Evolutionary conservation across 805 yeast species (phyloP).

Genomic region (Yarrowia sp.): DNA sequence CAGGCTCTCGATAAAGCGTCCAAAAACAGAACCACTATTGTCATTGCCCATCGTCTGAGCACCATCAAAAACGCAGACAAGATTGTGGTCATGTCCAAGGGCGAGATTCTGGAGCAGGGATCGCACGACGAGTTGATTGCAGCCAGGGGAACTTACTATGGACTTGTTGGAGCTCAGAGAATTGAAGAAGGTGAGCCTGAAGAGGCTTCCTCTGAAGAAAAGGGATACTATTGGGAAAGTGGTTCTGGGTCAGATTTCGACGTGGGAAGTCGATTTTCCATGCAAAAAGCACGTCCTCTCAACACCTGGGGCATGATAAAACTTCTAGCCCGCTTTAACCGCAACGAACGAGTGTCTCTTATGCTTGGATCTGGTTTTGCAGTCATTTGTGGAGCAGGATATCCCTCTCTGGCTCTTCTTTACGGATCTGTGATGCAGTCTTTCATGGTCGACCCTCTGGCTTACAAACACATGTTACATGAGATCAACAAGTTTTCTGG

Average conservation of each 20-base stretch:
- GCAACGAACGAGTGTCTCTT: constrained; percentile 32
- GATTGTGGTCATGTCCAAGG: constrained; percentile 49
- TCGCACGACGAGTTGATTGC: constrained; percentile 40
- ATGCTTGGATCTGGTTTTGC: constrained; percentile 34
- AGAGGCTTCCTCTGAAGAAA: background rate
- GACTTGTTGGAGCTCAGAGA: constrained; percentile 40
- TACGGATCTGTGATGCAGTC: constrained; percentile 39
- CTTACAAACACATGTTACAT: constrained; percentile 38
- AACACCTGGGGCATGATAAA: constrained; percentile 25
- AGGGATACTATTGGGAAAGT: background rate
- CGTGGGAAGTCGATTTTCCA: background rate
- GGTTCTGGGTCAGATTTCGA: background rate
- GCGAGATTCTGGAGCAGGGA: constrained; percentile 51
- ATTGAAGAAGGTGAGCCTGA: constrained; percentile 14
- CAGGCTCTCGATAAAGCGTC: constrained; percentile 42
- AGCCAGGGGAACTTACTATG: constrained; percentile 34
- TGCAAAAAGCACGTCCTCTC: background rate
- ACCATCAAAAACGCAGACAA: constrained; percentile 56
- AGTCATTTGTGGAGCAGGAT: constrained; percentile 39
- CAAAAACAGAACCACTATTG: constrained; percentile 47
- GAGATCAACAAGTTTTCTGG: constrained; percentile 38
- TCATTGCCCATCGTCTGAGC: constrained; percentile 56
- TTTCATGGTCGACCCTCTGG: constrained; percentile 37
- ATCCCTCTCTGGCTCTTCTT: constrained; percentile 39
- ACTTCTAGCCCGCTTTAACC: constrained; percentile 33